Evolutionary conservation across 2,329 filamentous ascomycete species (phyloP).

Genomic region (Emmonsiellopsis sp.): DNA sequence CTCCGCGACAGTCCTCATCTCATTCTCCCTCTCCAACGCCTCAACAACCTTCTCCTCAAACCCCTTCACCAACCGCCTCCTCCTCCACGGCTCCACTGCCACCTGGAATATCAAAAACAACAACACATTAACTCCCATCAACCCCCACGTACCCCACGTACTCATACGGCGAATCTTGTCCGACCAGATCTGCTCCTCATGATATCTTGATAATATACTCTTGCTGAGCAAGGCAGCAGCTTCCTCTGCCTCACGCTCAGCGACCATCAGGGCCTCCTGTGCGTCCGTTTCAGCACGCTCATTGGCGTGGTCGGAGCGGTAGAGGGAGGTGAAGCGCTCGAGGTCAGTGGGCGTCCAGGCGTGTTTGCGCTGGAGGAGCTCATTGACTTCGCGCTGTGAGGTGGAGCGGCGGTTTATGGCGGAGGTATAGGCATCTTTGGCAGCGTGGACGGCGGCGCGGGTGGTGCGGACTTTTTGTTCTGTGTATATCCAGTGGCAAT

Average conservation of each 20-base stretch:
- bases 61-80: constrained; percentile 68
- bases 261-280: constrained; percentile 60
- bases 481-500: constrained; percentile 16
- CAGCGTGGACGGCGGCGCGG: constrained; percentile 57
- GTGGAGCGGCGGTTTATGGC: constrained; percentile 74
- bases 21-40: constrained; percentile 58
- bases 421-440: constrained; percentile 70
- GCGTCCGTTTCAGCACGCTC: constrained; percentile 72
- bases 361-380: constrained; percentile 86
- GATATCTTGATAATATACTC: constrained; percentile 81
- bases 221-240: constrained; percentile 66
- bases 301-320: constrained; percentile 85
- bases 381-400: constrained; percentile 92
- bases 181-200: constrained; percentile 99
- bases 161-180: constrained; percentile 93
- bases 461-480: constrained; percentile 46
- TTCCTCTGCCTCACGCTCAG: constrained; percentile 73
- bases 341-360: constrained; percentile 80
- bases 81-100: constrained; percentile 85
- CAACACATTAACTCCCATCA: constrained; percentile 94
- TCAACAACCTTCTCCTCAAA: constrained; percentile 69
- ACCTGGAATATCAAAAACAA: constrained; percentile 80
- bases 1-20: constrained; percentile 6
- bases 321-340: constrained; percentile 87
- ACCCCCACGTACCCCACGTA: constrained; percentile 95